Base-by-base conservation (phyloP, 208 protist species). In the Entamoeba moshkovskii region DNA sequence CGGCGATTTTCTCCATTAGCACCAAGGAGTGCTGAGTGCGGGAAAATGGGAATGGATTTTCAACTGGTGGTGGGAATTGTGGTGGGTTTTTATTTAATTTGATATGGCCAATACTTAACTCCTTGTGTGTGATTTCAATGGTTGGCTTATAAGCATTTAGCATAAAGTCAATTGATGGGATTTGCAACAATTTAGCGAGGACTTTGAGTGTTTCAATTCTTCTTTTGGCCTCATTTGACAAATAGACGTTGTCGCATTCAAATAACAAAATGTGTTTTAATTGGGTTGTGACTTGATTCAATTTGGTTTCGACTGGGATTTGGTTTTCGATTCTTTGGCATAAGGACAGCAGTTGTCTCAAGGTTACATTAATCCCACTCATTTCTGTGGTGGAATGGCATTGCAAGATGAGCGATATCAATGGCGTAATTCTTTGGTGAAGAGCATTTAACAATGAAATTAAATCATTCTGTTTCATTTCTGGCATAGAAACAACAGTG, bases 1-100 rank as follows among this genome's bases (percentile, higher is more conserved):
- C 97, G 3, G 97, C 96, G 8, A 99, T 95, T 16, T 97, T 95
- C 95, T 99, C 99, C 66, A 99, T 95, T 0, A 99, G 95, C 49
- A 95, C 95, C 94, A 99, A 97, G 3, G 98, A 96, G 45, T 97
- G 96, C 48, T 97, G 96, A 8, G 99, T 99, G 15, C 97, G 96
- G 5, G 98, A 98, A 96, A 99, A 99, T 8, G 96, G 18, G 18
- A 33, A 33, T 16, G 42, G 44, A 13, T 33, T 46, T 33, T 48
- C 45, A 15, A 16, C 18, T 25, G 42, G 42, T 49, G 45, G 22
- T 33, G 42, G 45, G 16, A 33, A 48, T 15, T 25, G 4, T n/a
- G 91, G 42, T 25, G 22, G 33, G 22, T 49, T 49, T 15, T 25
- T 46, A 46, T 33, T 47, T 15, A 33, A 33, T 25, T 33, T 47